A percentile compares a stretch with the other conserved stretches of the same genome.
phyloP scores from a whole-genome alignment of 2,329 filamentous ascomycete genomes.

The Fusarium falciforme region DNA sequence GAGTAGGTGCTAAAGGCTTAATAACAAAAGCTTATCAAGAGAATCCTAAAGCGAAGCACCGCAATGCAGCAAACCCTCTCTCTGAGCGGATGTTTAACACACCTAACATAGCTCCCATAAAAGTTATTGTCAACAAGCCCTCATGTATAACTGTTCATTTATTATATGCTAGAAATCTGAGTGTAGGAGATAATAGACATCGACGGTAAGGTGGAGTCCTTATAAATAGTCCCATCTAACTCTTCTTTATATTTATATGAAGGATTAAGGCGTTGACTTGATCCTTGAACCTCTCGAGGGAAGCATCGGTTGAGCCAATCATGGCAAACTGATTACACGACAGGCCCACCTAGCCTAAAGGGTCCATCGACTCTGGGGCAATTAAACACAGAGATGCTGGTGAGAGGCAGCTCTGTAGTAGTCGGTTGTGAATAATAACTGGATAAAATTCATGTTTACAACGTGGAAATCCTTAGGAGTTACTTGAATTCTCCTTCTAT shows the following conservation, averaged over 20 bases:
- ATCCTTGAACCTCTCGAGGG: not conserved
- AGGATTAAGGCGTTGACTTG: not conserved
- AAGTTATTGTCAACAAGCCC: no score
- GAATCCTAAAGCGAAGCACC: not conserved
- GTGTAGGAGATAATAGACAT: not conserved
- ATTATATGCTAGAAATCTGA: not conserved
- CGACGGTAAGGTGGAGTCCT: not conserved
- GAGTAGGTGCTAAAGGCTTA: not conserved
- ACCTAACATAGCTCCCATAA: no score
- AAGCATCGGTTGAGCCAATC: not conserved
- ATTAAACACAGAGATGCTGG: not conserved
- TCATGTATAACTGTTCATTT: not conserved
- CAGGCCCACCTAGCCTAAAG: not conserved
- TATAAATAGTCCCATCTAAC: not conserved
- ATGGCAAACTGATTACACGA: not conserved
- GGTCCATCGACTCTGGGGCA: not conserved
- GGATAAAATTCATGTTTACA: not conserved
- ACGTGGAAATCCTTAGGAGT: accelerated
- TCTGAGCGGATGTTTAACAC: no score
- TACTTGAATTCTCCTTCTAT: not conserved
- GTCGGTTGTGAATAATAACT: no score
- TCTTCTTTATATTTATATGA: not conserved
- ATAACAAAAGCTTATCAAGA: not conserved
- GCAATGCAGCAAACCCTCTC: no score
- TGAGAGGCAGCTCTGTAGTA: not conserved